These are phyloP conservation scores for Gossypium mustelinum DNA, from an alignment of 345 rosid genomes.

Conservation along the genomic window DNA sequence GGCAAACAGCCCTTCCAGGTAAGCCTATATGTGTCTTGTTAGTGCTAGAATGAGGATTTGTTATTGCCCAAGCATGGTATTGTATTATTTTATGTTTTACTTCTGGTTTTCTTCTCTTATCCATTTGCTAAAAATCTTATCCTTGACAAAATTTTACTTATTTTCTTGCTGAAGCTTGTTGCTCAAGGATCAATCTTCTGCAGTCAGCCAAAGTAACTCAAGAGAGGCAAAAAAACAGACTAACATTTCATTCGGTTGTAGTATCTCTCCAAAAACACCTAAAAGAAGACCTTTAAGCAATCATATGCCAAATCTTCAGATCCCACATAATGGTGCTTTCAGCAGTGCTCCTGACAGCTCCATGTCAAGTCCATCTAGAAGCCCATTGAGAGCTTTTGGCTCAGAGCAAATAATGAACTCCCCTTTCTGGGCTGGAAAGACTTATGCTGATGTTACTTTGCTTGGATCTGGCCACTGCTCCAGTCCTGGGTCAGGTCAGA, in stretches of 20 bases:
- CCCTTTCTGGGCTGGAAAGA: slow-evolving; percentile 64
- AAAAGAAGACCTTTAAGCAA: slow-evolving; percentile 48
- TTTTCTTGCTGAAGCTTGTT: slow-evolving; percentile 31
- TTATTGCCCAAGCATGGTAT: not conserved
- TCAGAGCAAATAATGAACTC: slow-evolving; percentile 62
- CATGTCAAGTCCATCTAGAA: slow-evolving; percentile 96
- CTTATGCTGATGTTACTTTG: slow-evolving; percentile 63
- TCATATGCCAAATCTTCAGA: slow-evolving; percentile 64
- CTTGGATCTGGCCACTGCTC: slow-evolving; percentile 96
- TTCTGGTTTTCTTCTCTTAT: not conserved
- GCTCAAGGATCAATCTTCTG: slow-evolving; percentile 41
- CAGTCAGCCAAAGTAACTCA: slow-evolving; percentile 24
- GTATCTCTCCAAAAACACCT: slow-evolving; percentile 48
- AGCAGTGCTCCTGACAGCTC: slow-evolving; percentile 91
- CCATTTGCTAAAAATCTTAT: slow-evolving; percentile 5
- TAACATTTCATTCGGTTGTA: slow-evolving; percentile 39
- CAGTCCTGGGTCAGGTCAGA: slow-evolving; percentile 88
- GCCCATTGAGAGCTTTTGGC: slow-evolving; percentile 76
- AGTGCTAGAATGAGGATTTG: slow-evolving; percentile 3
- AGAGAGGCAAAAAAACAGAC: slow-evolving; percentile 48
- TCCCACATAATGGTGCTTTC: slow-evolving; percentile 58
- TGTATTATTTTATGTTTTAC: not conserved
- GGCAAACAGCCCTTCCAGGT: slow-evolving; percentile 46
- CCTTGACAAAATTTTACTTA: slow-evolving; percentile 12
- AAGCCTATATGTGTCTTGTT: slow-evolving; percentile 17